Conservation (phyloP, 2,329 filamentous ascomycete genomes). For the Pseudofabraea citricarpa region DNA sequence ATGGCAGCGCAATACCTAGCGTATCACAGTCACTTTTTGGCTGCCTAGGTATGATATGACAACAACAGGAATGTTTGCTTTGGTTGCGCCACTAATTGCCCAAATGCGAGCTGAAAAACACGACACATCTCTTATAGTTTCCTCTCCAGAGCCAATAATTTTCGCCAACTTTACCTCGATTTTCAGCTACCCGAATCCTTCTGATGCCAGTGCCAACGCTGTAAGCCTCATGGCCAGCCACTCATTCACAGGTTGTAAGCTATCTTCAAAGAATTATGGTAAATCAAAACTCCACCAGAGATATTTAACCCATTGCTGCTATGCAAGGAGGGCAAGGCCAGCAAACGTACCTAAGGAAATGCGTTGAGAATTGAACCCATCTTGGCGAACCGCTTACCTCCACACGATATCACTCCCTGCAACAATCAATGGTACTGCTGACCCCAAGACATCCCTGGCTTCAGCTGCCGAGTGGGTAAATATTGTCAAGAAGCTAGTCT, state of each 20-base stretch:
- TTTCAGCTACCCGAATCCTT: not conserved
- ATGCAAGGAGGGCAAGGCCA: constrained; percentile 6
- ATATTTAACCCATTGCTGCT: constrained; percentile 22
- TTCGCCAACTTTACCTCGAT: not conserved
- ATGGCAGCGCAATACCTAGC: not conserved
- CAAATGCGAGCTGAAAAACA: not conserved
- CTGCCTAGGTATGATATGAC: constrained; percentile 5
- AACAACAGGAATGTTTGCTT: not conserved
- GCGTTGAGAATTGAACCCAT: constrained; percentile 6
- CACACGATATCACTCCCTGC: constrained; percentile 5
- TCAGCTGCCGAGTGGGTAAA: constrained; percentile 15
- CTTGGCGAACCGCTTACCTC: constrained; percentile 7
- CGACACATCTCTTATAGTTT: not conserved
- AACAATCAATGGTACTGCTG: not conserved
- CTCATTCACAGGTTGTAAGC: constrained; percentile 29
- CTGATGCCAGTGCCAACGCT: not conserved
- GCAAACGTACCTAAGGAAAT: constrained; percentile 1
- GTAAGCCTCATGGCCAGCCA: constrained; percentile 18
- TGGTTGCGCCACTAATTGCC: constrained; percentile 1
- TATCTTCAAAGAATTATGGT: constrained; percentile 21
- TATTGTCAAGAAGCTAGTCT: constrained; percentile 21
- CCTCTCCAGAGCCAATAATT: not conserved
- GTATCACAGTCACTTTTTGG: not conserved
- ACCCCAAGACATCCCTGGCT: not conserved
- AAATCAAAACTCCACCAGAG: constrained; percentile 23